These are phyloP conservation scores for Tinospora cordifolia DNA, from an alignment of 164 flowering plant genomes.

Conservation along the genomic window DNA sequence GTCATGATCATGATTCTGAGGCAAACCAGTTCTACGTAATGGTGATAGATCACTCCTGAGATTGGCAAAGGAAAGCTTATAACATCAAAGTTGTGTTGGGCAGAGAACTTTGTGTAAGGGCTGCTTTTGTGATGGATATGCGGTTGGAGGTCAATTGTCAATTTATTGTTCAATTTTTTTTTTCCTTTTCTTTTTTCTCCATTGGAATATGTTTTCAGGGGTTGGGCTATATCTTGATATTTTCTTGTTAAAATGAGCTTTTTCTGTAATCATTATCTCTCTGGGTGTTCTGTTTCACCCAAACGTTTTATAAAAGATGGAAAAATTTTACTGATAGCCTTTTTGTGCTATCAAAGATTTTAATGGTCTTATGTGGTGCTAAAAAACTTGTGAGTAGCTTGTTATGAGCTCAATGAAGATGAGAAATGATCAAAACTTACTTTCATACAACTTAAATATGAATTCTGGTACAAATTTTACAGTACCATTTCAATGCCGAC, in stretches of 20 bases:
- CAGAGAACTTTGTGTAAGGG: background rate
- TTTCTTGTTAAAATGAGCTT: constrained; percentile 23
- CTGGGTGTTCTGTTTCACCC: constrained; percentile 30
- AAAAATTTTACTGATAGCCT: constrained; percentile 8
- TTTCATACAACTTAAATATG: background rate
- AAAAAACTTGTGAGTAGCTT: background rate
- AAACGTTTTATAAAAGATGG: constrained; percentile 24
- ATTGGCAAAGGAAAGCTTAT: constrained; percentile 9
- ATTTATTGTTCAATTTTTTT: background rate
- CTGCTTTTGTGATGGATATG: constrained; percentile 11
- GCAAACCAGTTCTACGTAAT: background rate
- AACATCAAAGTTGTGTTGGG: background rate
- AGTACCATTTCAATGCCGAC: background rate
- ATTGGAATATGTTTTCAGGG: background rate
- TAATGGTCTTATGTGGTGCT: background rate
- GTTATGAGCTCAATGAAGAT: background rate
- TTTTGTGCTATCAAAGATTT: background rate
- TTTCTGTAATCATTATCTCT: constrained; percentile 27
- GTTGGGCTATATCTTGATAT: constrained; percentile 14
- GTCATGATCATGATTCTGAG: background rate
- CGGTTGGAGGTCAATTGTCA: constrained; percentile 14
- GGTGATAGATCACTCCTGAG: constrained; percentile 3
- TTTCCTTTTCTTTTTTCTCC: constrained; percentile 1
- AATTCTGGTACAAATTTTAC: background rate
- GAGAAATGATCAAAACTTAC: background rate